phyloP scores from a whole-genome alignment of 495 filamentous ascomycete species.

The Neurospora sp. region DNA sequence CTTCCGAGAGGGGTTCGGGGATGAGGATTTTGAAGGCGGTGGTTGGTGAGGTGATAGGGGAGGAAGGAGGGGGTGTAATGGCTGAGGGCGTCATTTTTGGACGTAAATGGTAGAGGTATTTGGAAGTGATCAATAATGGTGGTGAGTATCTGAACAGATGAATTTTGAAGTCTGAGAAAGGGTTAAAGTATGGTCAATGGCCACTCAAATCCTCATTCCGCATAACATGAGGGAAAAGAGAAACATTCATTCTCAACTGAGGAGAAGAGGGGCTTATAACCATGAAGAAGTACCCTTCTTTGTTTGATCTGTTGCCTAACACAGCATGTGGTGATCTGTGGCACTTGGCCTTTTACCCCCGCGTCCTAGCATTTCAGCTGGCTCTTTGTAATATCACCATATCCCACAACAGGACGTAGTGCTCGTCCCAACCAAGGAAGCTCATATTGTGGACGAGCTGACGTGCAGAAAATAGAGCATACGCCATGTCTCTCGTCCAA shows the following conservation, averaged over 20 bases:
- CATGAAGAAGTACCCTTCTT: neutral
- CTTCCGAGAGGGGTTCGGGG: slow-evolving; percentile 62
- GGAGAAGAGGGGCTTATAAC: neutral
- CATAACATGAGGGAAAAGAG: neutral
- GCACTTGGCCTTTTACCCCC: neutral
- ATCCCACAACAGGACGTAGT: neutral
- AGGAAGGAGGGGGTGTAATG: slow-evolving; percentile 7
- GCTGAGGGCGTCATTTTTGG: slow-evolving; percentile 29
- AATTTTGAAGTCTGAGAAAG: neutral
- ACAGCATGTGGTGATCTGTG: neutral
- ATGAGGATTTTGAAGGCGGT: slow-evolving; percentile 50
- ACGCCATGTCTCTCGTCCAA: neutral
- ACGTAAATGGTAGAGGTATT: neutral
- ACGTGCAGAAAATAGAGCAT: neutral
- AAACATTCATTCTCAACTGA: neutral
- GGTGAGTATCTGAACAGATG: neutral
- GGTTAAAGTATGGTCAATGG: neutral
- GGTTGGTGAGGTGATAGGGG: slow-evolving; percentile 1
- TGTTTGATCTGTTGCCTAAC: neutral
- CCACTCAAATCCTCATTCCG: neutral
- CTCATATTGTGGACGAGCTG: neutral
- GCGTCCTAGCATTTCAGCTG: neutral
- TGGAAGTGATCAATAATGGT: neutral
- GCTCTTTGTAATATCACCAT: neutral
- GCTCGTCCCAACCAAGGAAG: neutral